Conservation (phyloP, 1,284 basidiomycete species). For the Agroathelia rolfsii region DNA sequence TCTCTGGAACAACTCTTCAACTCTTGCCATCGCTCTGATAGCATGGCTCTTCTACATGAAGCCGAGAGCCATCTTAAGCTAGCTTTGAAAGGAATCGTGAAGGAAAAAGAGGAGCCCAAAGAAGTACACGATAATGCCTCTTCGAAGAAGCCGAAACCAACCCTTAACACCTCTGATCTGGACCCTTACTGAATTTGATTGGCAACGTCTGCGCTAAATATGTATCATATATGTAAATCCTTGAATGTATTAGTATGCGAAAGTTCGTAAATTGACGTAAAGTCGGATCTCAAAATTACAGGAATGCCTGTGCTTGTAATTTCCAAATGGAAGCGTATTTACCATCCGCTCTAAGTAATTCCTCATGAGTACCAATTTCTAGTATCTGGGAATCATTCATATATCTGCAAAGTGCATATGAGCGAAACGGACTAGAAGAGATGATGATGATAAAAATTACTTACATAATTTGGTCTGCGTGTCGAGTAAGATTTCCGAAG, state of each 20-base stretch:
- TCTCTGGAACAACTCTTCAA: conserved; percentile 19
- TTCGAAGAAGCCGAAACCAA: conserved; percentile 14
- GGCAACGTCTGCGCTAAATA: no score
- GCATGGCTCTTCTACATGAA: conserved; percentile 14
- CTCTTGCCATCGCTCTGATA: conserved; percentile 11
- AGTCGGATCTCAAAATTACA: conserved; percentile 11
- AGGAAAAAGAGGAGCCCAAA: conserved; percentile 9
- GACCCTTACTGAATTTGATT: neutral
- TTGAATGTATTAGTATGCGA: no score
- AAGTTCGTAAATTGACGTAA: neutral
- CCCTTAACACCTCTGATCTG: conserved; percentile 16
- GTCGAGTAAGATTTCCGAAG: conserved; percentile 55
- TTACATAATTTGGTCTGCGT: conserved; percentile 57
- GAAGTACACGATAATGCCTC: no score
- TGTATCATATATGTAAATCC: no score
- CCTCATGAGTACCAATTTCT: conserved; percentile 51
- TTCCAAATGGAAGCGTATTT: conserved; percentile 57
- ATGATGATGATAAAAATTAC: no score
- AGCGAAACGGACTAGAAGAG: no score
- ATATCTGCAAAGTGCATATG: conserved; percentile 32
- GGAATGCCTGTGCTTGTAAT: conserved; percentile 53
- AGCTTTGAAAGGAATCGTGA: conserved; percentile 24
- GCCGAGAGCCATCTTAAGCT: conserved; percentile 22
- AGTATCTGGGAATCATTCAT: conserved; percentile 46
- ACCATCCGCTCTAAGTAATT: conserved; percentile 37